Evolutionary conservation across 768 basidiomycete genomes (phyloP).

Genomic region (Clavulina sp.): DNA sequence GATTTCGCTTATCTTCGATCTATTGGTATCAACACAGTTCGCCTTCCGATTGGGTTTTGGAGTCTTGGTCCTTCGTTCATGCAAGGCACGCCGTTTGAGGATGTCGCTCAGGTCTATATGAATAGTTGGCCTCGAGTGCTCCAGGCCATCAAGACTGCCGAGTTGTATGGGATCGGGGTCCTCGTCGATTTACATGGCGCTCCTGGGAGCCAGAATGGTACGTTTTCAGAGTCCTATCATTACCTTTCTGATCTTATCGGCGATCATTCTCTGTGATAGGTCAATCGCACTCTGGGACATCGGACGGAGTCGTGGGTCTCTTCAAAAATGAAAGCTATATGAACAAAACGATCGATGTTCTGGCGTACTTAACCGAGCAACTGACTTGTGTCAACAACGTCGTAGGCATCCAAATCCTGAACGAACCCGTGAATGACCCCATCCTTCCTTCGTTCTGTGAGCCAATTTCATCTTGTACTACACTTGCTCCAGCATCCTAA

Average conservation of each 20-base stretch:
- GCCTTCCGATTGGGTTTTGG: slow-evolving; percentile 76
- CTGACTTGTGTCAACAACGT: slow-evolving; percentile 30
- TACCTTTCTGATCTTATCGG: slow-evolving; percentile 10
- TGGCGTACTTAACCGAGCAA: slow-evolving; percentile 11
- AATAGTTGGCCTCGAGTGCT: slow-evolving; percentile 30
- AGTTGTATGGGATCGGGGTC: slow-evolving; percentile 19
- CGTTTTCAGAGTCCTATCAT: neutral
- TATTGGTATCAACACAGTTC: slow-evolving; percentile 47
- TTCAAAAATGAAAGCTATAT: slow-evolving; percentile 10
- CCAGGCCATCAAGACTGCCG: slow-evolving; percentile 25
- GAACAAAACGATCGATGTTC: slow-evolving; percentile 5
- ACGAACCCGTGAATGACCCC: slow-evolving; percentile 35
- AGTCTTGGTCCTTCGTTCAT: slow-evolving; percentile 48
- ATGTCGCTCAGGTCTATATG: slow-evolving; percentile 26
- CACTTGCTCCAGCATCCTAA: no score
- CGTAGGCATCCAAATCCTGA: slow-evolving; percentile 41
- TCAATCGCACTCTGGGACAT: slow-evolving; percentile 15
- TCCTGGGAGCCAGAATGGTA: slow-evolving; percentile 16
- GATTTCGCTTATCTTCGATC: slow-evolving; percentile 54
- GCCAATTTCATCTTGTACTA: slow-evolving; percentile 12
- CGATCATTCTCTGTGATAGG: slow-evolving; percentile 4
- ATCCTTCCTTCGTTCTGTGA: slow-evolving; percentile 28
- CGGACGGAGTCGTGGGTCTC: slow-evolving; percentile 9
- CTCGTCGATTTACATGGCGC: slow-evolving; percentile 22
- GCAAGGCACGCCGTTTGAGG: slow-evolving; percentile 19